Percentiles rank a stretch among this genome's conserved stretches.
Conservation (phyloP, 805 yeast species). For the Yarrowia sp. region DNA sequence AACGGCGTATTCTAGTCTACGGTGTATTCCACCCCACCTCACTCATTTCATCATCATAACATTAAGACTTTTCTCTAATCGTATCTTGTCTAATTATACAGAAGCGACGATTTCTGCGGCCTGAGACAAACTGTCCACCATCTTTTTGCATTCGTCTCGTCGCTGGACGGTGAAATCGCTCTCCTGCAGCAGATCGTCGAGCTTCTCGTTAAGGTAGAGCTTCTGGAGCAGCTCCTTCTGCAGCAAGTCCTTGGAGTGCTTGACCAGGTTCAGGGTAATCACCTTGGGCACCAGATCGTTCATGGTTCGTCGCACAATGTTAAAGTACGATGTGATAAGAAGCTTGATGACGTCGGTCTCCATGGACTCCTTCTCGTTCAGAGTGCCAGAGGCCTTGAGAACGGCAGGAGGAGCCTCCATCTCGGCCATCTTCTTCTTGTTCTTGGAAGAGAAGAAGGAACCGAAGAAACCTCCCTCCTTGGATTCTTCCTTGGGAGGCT, state of each 20-base stretch:
- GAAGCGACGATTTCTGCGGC: constrained; percentile 78
- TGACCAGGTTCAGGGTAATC: constrained; percentile 87
- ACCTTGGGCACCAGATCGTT: constrained; percentile 96
- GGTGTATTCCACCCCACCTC: not conserved
- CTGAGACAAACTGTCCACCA: constrained; percentile 89
- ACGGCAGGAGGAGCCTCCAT: constrained; percentile 98
- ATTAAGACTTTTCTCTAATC: constrained; percentile 23
- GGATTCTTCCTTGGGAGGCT: constrained; percentile 54
- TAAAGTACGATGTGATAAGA: constrained; percentile 85
- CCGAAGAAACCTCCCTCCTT: constrained; percentile 85
- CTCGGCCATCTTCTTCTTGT: constrained; percentile 88
- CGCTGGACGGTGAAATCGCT: constrained; percentile 90
- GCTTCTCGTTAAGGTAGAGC: constrained; percentile 73
- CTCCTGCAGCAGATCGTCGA: constrained; percentile 84
- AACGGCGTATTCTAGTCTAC: too few species aligned
- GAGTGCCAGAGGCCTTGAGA: constrained; percentile 85
- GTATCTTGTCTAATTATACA: constrained; percentile 47
- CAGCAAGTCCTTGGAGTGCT: constrained; percentile 79
- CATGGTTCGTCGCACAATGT: constrained; percentile 90
- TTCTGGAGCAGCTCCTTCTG: constrained; percentile 91
- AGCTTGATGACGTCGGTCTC: constrained; percentile 97
- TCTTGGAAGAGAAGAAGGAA: constrained; percentile 90
- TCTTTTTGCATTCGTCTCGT: constrained; percentile 91
- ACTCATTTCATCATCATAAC: constrained; percentile 7
- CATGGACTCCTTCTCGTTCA: constrained; percentile 93